Evolutionary conservation across 805 yeast genomes (phyloP).

Genomic region (Lachancea sp.): DNA sequence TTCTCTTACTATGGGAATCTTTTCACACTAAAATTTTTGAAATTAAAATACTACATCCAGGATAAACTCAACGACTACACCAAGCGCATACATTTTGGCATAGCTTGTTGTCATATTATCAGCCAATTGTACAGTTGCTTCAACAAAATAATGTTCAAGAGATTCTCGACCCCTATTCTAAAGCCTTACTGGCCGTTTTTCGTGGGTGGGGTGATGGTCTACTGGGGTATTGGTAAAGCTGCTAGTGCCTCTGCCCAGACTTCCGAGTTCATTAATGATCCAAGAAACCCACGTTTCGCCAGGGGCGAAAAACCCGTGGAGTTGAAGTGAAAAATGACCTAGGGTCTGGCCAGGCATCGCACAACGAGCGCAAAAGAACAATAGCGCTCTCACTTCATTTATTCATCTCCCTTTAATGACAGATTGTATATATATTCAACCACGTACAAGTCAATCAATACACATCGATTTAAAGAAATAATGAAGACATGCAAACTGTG

Average conservation of each 20-base stretch:
- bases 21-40: constrained; percentile 1
- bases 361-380: too few relatives aligned
- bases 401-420: constrained; percentile 3
- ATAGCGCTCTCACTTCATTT: neutral
- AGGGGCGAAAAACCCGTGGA: constrained; percentile 47
- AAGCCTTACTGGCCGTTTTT: constrained; percentile 87
- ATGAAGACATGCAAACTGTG: neutral
- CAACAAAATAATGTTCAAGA: constrained; percentile 29
- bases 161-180: constrained; percentile 40
- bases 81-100: neutral
- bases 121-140: constrained; percentile 2
- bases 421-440: constrained; percentile 9
- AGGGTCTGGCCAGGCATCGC: neutral
- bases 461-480: neutral
- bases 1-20: neutral
- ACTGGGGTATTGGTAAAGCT: constrained; percentile 63
- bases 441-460: constrained; percentile 6
- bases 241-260: constrained; percentile 64
- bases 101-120: neutral
- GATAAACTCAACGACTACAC: neutral
- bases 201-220: constrained; percentile 72
- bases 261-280: constrained; percentile 83
- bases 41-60: neutral
- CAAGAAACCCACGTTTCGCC: constrained; percentile 89
- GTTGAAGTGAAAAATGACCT: constrained; percentile 19